Percentiles rank a stretch among this genome's conserved stretches.
These are phyloP conservation scores for Fraxinus latifolia DNA, from an alignment of 305 asterid genomes.

Conservation along the genomic window DNA sequence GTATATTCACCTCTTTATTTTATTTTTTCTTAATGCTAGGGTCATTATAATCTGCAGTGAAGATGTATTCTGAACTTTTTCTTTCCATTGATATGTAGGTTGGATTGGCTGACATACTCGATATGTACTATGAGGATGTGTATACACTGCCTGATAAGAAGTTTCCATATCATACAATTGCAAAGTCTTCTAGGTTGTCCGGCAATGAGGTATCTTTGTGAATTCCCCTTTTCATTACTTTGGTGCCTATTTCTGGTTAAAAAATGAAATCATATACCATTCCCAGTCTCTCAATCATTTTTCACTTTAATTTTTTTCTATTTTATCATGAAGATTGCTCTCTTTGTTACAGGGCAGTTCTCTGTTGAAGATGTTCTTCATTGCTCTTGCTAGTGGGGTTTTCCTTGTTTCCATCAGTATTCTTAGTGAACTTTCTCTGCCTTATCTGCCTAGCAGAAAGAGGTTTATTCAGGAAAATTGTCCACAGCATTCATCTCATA, in stretches of 20 bases:
- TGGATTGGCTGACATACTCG: constrained; percentile 60
- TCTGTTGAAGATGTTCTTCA: constrained; percentile 44
- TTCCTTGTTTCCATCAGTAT: constrained; percentile 54
- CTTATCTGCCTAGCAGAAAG: constrained; percentile 41
- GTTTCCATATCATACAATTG: constrained; percentile 47
- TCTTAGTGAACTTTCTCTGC: constrained; percentile 46
- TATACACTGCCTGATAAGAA: constrained; percentile 66
- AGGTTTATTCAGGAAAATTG: constrained; percentile 31
- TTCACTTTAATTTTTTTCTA: constrained; percentile 2
- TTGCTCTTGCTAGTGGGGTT: constrained; percentile 54
- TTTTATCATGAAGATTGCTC: constrained; percentile 1
- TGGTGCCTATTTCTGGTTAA: not conserved
- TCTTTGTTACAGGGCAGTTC: constrained; percentile 53
- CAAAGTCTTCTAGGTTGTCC: constrained; percentile 42
- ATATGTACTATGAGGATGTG: constrained; percentile 80
- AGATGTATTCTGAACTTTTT: not conserved
- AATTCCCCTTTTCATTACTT: not conserved
- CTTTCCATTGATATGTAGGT: constrained; percentile 40
- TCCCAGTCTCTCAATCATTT: not conserved
- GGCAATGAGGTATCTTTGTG: constrained; percentile 45
- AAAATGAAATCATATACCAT: constrained; percentile 8
- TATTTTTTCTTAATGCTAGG: not conserved
- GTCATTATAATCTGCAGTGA: not conserved
- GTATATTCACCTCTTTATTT: constrained; percentile 34
- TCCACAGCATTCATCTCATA: constrained; percentile 35